Evolutionary conservation across 2,329 filamentous ascomycete species (phyloP).

Genomic region (Penicillium sp.): DNA sequence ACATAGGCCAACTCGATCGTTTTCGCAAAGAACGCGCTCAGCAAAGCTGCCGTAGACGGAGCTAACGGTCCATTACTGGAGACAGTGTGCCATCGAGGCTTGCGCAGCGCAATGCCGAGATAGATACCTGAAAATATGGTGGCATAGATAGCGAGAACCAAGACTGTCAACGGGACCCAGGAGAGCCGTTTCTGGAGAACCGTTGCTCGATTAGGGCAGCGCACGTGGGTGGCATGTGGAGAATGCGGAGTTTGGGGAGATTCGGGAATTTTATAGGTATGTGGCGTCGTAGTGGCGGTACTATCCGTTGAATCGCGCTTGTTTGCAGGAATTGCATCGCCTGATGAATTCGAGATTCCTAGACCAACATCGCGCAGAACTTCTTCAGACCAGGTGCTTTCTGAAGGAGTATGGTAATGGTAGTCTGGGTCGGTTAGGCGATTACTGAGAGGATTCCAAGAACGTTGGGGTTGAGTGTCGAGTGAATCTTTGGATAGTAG

Average conservation of each 20-base stretch:
- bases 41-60: slow-evolving; percentile 63
- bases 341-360: slow-evolving; percentile 15
- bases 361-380: slow-evolving; percentile 20
- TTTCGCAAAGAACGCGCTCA: slow-evolving; percentile 71
- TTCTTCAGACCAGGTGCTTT: slow-evolving; percentile 17
- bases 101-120: slow-evolving; percentile 59
- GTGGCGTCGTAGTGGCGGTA: background rate
- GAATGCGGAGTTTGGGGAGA: slow-evolving; percentile 8
- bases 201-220: slow-evolving; percentile 30
- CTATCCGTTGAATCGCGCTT: slow-evolving; percentile 8
- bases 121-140: slow-evolving; percentile 52
- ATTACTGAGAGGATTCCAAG: slow-evolving; percentile 21
- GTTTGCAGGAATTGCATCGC: background rate
- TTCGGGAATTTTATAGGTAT: background rate
- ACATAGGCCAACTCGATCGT: slow-evolving; percentile 76
- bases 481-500: slow-evolving; percentile 15
- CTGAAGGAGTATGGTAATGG: slow-evolving; percentile 7
- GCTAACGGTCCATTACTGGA: slow-evolving; percentile 49
- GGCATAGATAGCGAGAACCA: slow-evolving; percentile 39
- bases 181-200: slow-evolving; percentile 34
- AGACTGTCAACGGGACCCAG: slow-evolving; percentile 36
- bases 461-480: slow-evolving; percentile 11
- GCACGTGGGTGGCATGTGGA: slow-evolving; percentile 6
- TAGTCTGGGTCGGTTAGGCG: slow-evolving; percentile 11
- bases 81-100: slow-evolving; percentile 61